Conservation (phyloP, 257 asterid species). For the Ligustrum vulgare region DNA sequence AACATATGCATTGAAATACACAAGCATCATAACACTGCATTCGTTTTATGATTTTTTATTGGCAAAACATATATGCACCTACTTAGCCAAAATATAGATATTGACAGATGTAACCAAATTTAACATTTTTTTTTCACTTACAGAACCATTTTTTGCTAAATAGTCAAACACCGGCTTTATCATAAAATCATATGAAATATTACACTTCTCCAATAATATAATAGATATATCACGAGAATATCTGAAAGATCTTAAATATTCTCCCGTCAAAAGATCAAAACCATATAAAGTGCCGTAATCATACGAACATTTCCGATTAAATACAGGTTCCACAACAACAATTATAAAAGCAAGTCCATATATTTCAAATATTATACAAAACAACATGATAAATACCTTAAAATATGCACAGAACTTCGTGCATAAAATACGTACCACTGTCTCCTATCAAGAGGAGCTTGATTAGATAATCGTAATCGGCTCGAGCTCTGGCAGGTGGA, state of each 20-base stretch:
- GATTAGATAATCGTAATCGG: slow-evolving; percentile 71
- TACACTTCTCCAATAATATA: background rate
- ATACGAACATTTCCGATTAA: slow-evolving; percentile 18
- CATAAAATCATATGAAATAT: background rate
- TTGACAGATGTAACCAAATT: slow-evolving; percentile 1
- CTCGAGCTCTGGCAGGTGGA: slow-evolving; percentile 75
- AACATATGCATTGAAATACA: background rate
- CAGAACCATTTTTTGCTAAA: background rate
- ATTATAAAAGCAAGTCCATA: background rate
- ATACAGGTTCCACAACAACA: slow-evolving; percentile 25
- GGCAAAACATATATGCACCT: background rate
- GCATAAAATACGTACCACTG: slow-evolving; percentile 46
- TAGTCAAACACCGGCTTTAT: background rate
- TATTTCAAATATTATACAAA: background rate
- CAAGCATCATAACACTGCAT: background rate
- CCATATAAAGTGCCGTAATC: background rate
- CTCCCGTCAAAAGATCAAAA: background rate
- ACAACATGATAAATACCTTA: background rate
- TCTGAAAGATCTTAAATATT: background rate
- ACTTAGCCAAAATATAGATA: background rate
- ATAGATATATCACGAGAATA: background rate
- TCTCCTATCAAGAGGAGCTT: slow-evolving; percentile 75
- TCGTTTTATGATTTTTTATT: background rate
- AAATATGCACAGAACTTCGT: background rate
- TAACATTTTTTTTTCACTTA: background rate